These are phyloP conservation scores for Aegilops tauschii DNA, from an alignment of 176 grass and related monocot genomes.

Conservation along the genomic window DNA sequence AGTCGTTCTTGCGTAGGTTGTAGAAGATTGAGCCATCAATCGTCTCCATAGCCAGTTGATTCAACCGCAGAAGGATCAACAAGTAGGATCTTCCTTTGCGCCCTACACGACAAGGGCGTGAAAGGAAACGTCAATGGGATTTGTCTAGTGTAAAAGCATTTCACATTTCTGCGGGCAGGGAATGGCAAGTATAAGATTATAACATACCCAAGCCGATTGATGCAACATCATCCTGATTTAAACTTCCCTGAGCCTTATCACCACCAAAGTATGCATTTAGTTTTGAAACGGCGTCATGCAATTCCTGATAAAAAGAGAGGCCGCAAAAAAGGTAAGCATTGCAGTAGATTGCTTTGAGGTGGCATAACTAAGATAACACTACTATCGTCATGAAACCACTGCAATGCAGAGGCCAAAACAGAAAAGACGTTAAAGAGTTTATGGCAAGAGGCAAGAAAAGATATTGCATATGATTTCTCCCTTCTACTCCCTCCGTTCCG, in stretches of 20 bases:
- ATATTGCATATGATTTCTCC: background rate
- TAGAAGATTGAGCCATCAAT: slow-evolving; percentile 65
- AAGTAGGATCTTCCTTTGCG: slow-evolving; percentile 78
- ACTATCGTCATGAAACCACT: background rate
- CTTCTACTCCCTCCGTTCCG: background rate
- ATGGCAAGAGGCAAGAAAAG: background rate
- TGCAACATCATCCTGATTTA: slow-evolving; percentile 80
- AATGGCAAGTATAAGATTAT: background rate
- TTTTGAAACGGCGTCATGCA: slow-evolving; percentile 60
- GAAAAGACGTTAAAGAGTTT: background rate
- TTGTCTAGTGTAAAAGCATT: background rate
- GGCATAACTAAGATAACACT: background rate
- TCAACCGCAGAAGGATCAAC: slow-evolving; percentile 68
- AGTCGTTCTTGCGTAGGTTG: slow-evolving; percentile 30
- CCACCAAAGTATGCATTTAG: slow-evolving; percentile 66
- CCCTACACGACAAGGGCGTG: slow-evolving; percentile 34
- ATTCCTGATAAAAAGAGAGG: slow-evolving; percentile 48
- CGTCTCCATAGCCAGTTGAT: slow-evolving; percentile 66
- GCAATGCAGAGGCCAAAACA: background rate
- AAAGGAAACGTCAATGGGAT: background rate
- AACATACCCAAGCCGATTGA: slow-evolving; percentile 62
- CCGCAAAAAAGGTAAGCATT: background rate
- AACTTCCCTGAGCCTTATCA: slow-evolving; percentile 32
- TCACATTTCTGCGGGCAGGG: background rate
- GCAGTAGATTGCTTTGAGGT: slow-evolving; percentile 12